Base-by-base conservation (phyloP, 352 stramenopile genomes). In the Phytophthora gonapodyides region DNA sequence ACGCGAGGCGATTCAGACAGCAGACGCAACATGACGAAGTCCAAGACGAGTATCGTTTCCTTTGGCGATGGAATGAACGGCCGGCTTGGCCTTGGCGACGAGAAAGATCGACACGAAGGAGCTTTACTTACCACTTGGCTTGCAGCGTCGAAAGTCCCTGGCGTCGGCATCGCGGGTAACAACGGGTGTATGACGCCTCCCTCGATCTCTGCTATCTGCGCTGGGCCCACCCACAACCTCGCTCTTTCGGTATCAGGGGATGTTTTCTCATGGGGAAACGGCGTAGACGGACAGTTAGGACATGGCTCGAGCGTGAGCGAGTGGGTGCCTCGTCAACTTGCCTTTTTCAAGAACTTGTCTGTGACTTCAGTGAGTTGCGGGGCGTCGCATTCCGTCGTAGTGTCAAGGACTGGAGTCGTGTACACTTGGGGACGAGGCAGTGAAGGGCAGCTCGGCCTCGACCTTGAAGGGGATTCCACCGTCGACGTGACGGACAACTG, bases 61-160 rank as follows among this genome's bases (percentile, higher is more conserved):
- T 92, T 89, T 57, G 82, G 82, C 2, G 82, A 92, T 50, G 79
- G 79, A 7, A 80, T 86, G 64, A 88, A 92, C 35, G 82, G 82
- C 1, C 69, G 82, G 8, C 76, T 92, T 0, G 80, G 82, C 1
- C 37, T 87, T 3, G 82, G 82, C 4, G 69, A 77, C 1, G 82
- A 92, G 33, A 52, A 24, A 3, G 80, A 92, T 57, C 69, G 76
- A 36, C 11, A 57, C 15, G 71, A 72, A 16, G 79, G 79, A 7
- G 64, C 52, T 3, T 54, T 90, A 30, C 17, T 92, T 15, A 76
- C 68, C 0, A 64, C 61, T 33, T 88, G 81, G 55, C 49, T 61
- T 1, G 52, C 57, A 36, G 40, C 64, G 7, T 68, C 58, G 0
- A 59, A 54, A 19, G 46, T 49, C 8, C 24, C 44, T 35, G 58